Base-by-base conservation (phyloP, 2,329 filamentous ascomycete species). In the Ustilaginoidea virens region DNA sequence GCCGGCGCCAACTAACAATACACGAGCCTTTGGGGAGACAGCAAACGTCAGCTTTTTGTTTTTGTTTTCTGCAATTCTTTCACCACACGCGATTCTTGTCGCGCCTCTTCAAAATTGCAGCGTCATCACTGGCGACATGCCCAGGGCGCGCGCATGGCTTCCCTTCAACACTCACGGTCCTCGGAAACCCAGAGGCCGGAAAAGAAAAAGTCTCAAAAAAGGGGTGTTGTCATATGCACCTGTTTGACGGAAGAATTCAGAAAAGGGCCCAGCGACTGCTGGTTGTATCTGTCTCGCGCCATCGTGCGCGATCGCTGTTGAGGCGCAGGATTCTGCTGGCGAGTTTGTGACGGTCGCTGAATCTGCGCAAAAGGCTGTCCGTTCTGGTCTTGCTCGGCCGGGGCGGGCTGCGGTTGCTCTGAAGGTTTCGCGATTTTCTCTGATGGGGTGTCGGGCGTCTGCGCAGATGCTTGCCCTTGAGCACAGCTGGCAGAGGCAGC, bases 1-100 rank as follows among this genome's bases (percentile, higher is more conserved):
- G 36, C 90, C 90, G 32, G 90, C 90, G 45, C 90, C 90, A 33
- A 98, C 87, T 64, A 98, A 83, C 33, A 98, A 66, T 30, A 94
- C 78, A 38, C 77, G 80, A 36, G 83, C 71, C 85, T 93, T 34
- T 29, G 19, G 16, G 10, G 7, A 28, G n/a, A n/a, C n/a, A n/a
- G n/a, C n/a, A n/a, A n/a, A n/a, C n/a, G n/a, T n/a, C n/a, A n/a
- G n/a, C n/a, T n/a, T n/a, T n/a, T n/a, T n/a, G n/a, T n/a, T 17
- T 21, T n/a, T 11, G 4, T 8, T n/a, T 7, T 29, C 21, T 23
- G 27, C 15, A 7, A 3, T 17, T n/a, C 8, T 5, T 5, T 15
- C 12, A 19, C 18, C n/a, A n/a, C n/a, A n/a, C n/a, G n/a, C n/a
- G n/a, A n/a, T n/a, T n/a, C n/a, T n/a, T n/a, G n/a, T n/a, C n/a